Evolutionary conservation across 345 rosid species (phyloP), one percentile per base, ranked within the genome.

Genomic region (Triadica sebifera): DNA sequence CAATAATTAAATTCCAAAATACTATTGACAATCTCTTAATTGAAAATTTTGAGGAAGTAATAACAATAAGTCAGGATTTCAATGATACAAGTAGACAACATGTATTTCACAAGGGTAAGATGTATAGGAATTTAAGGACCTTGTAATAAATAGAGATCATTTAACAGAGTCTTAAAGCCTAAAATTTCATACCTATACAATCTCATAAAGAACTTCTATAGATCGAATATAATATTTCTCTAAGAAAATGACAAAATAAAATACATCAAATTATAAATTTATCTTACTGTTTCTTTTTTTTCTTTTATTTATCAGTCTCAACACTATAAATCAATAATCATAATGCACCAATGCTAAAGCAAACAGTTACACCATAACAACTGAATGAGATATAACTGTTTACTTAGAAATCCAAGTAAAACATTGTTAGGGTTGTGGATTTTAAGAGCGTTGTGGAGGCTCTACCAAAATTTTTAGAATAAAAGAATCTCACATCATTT

Each of bases 341-440:
- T 20, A 22, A 19, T 10, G 19, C 6, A 10, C 16, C 17, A 41
- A 13, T 52, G 52, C 1, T 12, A 41, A 64, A 22, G 55, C 50
- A 53, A 74, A 65, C 12, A 55, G 55, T 64, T n/a, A 22, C 38
- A 39, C 47, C 58, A 43, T 8, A 29, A 43, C 4, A 75, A 17
- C 17, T 45, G 45, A 50, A 75, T 45, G 25, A 80, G 37, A 55
- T 8, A 47, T 65, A 2, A 68, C 65, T 60, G 76, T 81, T 72
- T 70, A 95, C 99, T 97, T 72, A 95, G 81, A 86, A 95, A 95
- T 61, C 99, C 98, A 39, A 93, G 86, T 78, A 95, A 84, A 70
- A 85, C 80, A 69, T 83, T 91, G 15, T 83, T 86, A 0, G 94
- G 83, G 78, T 95, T 93, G 90, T 93, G 97, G 59, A 81, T 81